A percentile compares a stretch with the other conserved stretches of the same genome.
Conservation (phyloP, 2,329 filamentous ascomycete species). For the Ceratocystis cubensis region DNA sequence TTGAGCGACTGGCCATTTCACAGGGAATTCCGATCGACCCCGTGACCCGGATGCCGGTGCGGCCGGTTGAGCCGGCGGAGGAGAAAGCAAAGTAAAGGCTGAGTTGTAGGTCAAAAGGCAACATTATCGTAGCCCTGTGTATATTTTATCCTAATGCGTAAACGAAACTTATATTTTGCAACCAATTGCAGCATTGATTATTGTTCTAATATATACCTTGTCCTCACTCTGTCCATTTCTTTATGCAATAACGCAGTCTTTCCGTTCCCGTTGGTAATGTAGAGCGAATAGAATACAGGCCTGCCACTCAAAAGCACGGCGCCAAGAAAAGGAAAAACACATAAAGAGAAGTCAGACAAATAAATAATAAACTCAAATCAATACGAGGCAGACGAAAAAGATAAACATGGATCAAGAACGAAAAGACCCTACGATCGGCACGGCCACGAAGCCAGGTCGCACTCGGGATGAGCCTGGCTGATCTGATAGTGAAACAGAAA, state of each 20-base stretch:
- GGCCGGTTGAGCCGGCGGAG: background rate
- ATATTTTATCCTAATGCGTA: too few relatives aligned
- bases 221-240: too few relatives aligned
- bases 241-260: too few relatives aligned
- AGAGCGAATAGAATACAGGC: background rate
- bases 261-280: too few relatives aligned
- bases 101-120: background rate
- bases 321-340: background rate
- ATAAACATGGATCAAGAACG: too few relatives aligned
- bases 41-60: constrained; percentile 14
- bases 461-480: too few relatives aligned
- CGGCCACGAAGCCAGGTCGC: too few relatives aligned
- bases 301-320: background rate
- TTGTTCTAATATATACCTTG: too few relatives aligned
- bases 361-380: constrained; percentile 14
- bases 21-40: constrained; percentile 19
- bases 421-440: too few relatives aligned
- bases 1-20: constrained; percentile 18
- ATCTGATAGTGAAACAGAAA: too few relatives aligned
- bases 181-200: too few relatives aligned
- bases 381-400: background rate
- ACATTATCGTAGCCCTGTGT: background rate
- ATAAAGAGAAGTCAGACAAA: constrained; percentile 1
- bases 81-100: background rate
- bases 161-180: too few relatives aligned